Conservation (phyloP, 2,329 filamentous ascomycete species). For the Lasiodiplodia hormozganensis region DNA sequence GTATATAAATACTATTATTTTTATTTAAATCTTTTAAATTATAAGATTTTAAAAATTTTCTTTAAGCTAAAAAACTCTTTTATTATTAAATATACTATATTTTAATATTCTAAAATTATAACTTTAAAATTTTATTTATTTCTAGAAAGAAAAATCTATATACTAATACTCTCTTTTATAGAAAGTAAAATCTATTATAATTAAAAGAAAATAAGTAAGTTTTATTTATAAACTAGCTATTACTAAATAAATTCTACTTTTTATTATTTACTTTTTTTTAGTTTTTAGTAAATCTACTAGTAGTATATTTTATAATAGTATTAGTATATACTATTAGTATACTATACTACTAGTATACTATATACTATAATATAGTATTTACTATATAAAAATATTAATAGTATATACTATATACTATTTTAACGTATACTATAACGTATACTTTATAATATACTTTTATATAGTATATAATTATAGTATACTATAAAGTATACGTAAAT, state of each 20-base stretch:
- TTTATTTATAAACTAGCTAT: neutral
- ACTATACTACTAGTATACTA: no score
- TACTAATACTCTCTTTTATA: neutral
- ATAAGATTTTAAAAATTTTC: conserved; percentile 42
- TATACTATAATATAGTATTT: no score
- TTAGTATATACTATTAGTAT: no score
- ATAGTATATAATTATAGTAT: no score
- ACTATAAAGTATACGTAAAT: no score
- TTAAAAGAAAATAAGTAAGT: neutral
- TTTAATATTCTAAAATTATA: neutral
- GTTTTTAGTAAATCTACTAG: no score
- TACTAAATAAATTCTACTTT: neutral
- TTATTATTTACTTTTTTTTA: no score
- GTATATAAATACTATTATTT: conserved; percentile 29
- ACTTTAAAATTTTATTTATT: neutral
- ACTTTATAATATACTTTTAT: no score
- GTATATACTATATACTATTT: no score
- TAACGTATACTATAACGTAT: no score
- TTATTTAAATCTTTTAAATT: conserved; percentile 35
- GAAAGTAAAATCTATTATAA: neutral
- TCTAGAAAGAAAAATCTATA: neutral
- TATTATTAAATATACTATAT: neutral
- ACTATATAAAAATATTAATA: no score
- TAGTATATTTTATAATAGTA: no score
- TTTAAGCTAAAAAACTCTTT: conserved; percentile 28